Conservation (phyloP, 2,329 filamentous ascomycete genomes). For the Botrytis cinerea region DNA sequence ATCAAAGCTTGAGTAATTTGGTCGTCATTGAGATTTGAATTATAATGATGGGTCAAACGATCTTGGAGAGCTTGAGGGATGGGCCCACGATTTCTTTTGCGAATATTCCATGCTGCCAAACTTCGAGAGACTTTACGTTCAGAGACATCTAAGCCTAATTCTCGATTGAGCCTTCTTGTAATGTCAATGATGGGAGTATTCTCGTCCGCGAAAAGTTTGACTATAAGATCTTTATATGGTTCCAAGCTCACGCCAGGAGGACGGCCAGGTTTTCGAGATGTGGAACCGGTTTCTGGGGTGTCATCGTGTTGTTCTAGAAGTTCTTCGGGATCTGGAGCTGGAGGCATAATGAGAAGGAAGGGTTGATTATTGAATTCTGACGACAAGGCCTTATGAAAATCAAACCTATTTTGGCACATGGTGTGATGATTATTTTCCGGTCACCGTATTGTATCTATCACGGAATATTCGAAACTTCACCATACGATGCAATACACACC, state of each 20-base stretch:
- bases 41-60: constrained; percentile 37
- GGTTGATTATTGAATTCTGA: constrained; percentile 15
- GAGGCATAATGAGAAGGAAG: neutral
- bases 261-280: constrained; percentile 33
- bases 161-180: constrained; percentile 34
- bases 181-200: constrained; percentile 38
- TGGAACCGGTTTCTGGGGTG: constrained; percentile 6
- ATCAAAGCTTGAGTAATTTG: constrained; percentile 35
- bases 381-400: constrained; percentile 10
- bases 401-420: neutral
- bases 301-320: neutral
- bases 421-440: neutral
- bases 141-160: constrained; percentile 37
- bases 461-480: neutral
- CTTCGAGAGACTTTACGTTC: constrained; percentile 38
- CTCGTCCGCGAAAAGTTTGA: constrained; percentile 36
- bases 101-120: constrained; percentile 38
- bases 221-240: constrained; percentile 37
- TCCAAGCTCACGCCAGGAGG: constrained; percentile 36
- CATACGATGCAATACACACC: neutral
- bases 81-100: constrained; percentile 36
- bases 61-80: constrained; percentile 35
- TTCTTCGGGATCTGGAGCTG: neutral
- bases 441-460: neutral
- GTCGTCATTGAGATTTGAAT: constrained; percentile 40